These are phyloP conservation scores for Suillus clintonianus DNA, from an alignment of 768 basidiomycete genomes.

Conservation along the genomic window DNA sequence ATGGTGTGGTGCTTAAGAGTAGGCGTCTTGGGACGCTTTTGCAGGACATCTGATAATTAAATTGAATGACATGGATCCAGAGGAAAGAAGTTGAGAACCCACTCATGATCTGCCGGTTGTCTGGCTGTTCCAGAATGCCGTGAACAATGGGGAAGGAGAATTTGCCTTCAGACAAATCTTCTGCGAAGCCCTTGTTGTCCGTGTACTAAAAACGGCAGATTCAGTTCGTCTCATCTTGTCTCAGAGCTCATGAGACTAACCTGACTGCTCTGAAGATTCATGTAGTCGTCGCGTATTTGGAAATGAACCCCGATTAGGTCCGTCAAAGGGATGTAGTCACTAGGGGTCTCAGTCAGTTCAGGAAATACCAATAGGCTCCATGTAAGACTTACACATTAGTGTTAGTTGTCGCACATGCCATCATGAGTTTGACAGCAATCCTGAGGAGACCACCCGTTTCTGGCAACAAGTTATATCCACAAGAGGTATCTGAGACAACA, in stretches of 20 bases:
- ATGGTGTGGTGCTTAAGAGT: constrained; percentile 83
- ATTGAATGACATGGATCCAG: neutral
- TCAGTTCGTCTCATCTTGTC: neutral
- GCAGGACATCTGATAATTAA: constrained; percentile 70
- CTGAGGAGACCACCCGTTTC: constrained; percentile 94
- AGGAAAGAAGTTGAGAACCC: constrained; percentile 29
- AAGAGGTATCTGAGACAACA: neutral
- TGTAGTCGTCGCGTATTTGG: constrained; percentile 62
- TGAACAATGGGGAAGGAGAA: constrained; percentile 97
- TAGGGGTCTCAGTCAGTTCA: constrained; percentile 14
- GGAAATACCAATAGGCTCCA: neutral
- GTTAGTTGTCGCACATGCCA: constrained; percentile 75
- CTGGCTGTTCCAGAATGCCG: constrained; percentile 74
- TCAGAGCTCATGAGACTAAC: constrained; percentile 8
- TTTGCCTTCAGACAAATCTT: constrained; percentile 95
- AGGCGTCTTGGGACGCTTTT: constrained; percentile 81
- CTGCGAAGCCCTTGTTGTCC: constrained; percentile 84
- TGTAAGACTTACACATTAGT: constrained; percentile 49
- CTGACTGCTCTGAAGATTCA: constrained; percentile 29
- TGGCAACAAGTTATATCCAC: constrained; percentile 32
- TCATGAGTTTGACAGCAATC: constrained; percentile 92
- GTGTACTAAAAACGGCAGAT: constrained; percentile 60
- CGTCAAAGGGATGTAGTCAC: constrained; percentile 57
- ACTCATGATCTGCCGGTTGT: constrained; percentile 86
- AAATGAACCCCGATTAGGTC: constrained; percentile 60